Base-by-base conservation (phyloP, 2,329 filamentous ascomycete species). In the Pseudogymnoascus destructans region DNA sequence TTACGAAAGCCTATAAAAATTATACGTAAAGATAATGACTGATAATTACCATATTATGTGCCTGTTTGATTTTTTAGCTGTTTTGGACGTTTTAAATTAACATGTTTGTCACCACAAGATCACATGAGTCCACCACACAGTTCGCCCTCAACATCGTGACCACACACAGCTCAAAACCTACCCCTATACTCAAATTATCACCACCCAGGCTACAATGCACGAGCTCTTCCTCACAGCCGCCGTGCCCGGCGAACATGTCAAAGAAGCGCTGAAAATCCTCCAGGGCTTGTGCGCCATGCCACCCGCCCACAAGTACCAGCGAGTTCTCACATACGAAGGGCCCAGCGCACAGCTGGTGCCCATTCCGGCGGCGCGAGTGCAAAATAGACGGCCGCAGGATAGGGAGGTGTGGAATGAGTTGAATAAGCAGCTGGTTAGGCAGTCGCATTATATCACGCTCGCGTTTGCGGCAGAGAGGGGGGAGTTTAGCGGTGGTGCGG, bases 211-310 rank as follows among this genome's bases (percentile, higher is more conserved):
- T 17, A 2, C 42, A 52, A 82, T 82, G 79, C 77, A 81, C 65
- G 80, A 84, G 68, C 70, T 84, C 15, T 83, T 82, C 64, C 73
- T 84, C 59, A 79, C 79, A 3, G 75, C 78, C 8, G 67, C 75
- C 49, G 73, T 85, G 57, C 71, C 73, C 15, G 74, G 77, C 58
- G 71, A 69, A 40, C 77, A 81, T 63, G 72, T 79, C 33, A 68
- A 71, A 55, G 73, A 70, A 59, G 76, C 76, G 17, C 74, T 77
- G 58, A 73, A 76, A 1, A 72, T 85, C 8, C 69, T 85, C 5
- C 74, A 78, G 59, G 81, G 81, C 15, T 73, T 81, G 61, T 79
- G 77, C 60, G 79, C 75, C 64, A 82, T 80, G 76, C 70, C 72
- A 2, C 75, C 79, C 1, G 77, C 75, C 63, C 73, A 75, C 59